Percentiles rank a stretch among this genome's conserved stretches.
These are phyloP conservation scores for Carex cristatella DNA, from an alignment of 176 grass and related monocot species.

Conservation along the genomic window DNA sequence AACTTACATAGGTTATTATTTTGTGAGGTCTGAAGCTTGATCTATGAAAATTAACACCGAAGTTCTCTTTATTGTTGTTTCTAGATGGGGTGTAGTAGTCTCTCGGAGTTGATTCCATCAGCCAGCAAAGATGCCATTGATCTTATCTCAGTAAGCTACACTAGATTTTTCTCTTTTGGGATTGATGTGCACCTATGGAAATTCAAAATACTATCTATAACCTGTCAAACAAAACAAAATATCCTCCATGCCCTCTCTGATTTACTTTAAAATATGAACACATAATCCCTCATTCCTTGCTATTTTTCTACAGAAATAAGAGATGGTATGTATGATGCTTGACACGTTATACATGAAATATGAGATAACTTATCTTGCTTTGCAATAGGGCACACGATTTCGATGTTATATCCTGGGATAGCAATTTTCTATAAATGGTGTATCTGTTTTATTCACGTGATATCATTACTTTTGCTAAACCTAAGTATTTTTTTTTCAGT, in stretches of 20 bases:
- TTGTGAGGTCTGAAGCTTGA: neutral
- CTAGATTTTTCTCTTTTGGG: neutral
- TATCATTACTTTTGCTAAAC: neutral
- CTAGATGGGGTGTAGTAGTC: constrained; percentile 49
- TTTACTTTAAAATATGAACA: neutral
- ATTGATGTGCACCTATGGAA: neutral
- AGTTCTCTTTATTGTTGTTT: constrained; percentile 19
- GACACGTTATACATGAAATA: neutral
- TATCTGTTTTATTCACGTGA: neutral
- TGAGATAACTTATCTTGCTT: neutral
- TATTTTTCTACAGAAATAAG: neutral
- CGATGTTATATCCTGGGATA: neutral
- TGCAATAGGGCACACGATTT: neutral
- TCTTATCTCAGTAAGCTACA: constrained; percentile 62
- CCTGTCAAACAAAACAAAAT: neutral
- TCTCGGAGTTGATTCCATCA: constrained; percentile 58
- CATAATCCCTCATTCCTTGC: neutral
- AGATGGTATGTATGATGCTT: neutral
- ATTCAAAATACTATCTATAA: neutral
- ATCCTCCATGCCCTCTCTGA: neutral
- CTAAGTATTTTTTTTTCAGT: constrained; percentile 31
- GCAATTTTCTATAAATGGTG: neutral
- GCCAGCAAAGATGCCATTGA: constrained; percentile 60
- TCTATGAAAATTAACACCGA: neutral
- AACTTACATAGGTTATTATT: neutral